Percentiles rank a stretch among this genome's conserved stretches.
phyloP scores from a whole-genome alignment of 768 basidiomycete species.

The Mycena haematopus region DNA sequence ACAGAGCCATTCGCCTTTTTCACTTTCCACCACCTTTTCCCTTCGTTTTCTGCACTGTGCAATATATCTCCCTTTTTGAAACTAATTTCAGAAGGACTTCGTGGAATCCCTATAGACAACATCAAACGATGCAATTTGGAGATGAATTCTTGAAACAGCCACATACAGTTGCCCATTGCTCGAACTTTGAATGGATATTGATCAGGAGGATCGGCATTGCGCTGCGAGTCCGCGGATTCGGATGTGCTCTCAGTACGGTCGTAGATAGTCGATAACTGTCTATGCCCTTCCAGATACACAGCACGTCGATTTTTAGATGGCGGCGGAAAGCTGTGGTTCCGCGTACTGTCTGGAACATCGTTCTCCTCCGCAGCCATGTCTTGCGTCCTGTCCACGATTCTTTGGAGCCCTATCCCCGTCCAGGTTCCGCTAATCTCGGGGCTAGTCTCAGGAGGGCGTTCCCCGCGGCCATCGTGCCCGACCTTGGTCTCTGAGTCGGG shows the following conservation, averaged over 20 bases:
- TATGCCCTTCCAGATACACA: conserved; percentile 16
- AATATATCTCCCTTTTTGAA: conserved; percentile 78
- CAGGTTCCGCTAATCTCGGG: conserved; percentile 9
- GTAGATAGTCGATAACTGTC: conserved; percentile 27
- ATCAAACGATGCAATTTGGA: background rate
- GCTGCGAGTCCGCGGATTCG: conserved; percentile 1
- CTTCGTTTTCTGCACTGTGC: conserved; percentile 69
- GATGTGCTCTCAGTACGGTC: conserved; percentile 10
- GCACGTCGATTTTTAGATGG: conserved; percentile 21
- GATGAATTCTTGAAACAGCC: conserved; percentile 1
- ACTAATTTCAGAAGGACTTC: conserved; percentile 77
- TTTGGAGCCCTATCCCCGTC: conserved; percentile 10
- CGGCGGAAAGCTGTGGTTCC: conserved; percentile 10
- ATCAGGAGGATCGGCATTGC: conserved; percentile 3
- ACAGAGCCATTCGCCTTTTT: conserved; percentile 59
- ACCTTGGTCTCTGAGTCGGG: conserved; percentile 20
- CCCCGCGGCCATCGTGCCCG: conserved; percentile 2
- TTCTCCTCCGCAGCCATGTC: background rate
- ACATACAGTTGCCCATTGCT: conserved; percentile 23
- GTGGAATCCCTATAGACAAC: conserved; percentile 37
- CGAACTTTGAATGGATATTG: conserved; percentile 25
- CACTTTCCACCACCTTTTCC: conserved; percentile 73
- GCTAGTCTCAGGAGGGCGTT: background rate
- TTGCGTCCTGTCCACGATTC: conserved; percentile 15
- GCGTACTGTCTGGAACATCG: background rate